Evolutionary conservation across 2,329 filamentous ascomycete genomes (phyloP).

Genomic region (Lasiodiplodia sp.): DNA sequence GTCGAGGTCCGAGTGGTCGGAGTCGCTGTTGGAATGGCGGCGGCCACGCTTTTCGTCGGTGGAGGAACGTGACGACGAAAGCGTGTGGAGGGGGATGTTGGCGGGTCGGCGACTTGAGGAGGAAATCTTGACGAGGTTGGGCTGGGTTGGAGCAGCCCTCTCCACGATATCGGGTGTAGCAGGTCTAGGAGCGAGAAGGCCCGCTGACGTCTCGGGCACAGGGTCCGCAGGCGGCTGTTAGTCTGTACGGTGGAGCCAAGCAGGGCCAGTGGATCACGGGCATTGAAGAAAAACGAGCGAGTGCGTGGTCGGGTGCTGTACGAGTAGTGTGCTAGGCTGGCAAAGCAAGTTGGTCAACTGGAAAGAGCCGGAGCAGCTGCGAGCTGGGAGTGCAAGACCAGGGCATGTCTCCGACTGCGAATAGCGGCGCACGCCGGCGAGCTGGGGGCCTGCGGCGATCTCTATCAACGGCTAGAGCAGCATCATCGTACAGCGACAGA

Average conservation of each 20-base stretch:
- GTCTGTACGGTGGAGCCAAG: slow-evolving; percentile 28
- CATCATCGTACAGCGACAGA: slow-evolving; percentile 27
- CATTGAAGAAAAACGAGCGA: slow-evolving; percentile 28
- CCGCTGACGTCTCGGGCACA: slow-evolving; percentile 30
- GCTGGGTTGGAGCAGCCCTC: slow-evolving; percentile 64
- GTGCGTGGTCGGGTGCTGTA: slow-evolving; percentile 28
- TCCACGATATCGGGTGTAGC: slow-evolving; percentile 31
- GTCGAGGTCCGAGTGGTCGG: slow-evolving; percentile 66
- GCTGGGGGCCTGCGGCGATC: slow-evolving; percentile 28
- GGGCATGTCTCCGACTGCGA: slow-evolving; percentile 21
- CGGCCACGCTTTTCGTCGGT: slow-evolving; percentile 58
- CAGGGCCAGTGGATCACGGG: slow-evolving; percentile 30
- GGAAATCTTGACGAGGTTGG: slow-evolving; percentile 85
- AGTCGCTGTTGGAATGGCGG: slow-evolving; percentile 64
- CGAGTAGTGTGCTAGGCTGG: slow-evolving; percentile 27
- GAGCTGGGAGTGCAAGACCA: slow-evolving; percentile 9
- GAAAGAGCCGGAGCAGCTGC: slow-evolving; percentile 24
- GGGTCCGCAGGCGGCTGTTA: slow-evolving; percentile 30
- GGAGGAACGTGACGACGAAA: slow-evolving; percentile 59
- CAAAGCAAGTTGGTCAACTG: slow-evolving; percentile 23
- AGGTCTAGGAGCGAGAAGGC: slow-evolving; percentile 28
- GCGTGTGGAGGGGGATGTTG: slow-evolving; percentile 85
- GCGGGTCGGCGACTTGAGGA: slow-evolving; percentile 74
- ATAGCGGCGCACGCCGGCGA: slow-evolving; percentile 20
- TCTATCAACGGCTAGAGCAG: slow-evolving; percentile 23